Conservation (phyloP, 2,329 filamentous ascomycete species). For the Madurella fahalii region DNA sequence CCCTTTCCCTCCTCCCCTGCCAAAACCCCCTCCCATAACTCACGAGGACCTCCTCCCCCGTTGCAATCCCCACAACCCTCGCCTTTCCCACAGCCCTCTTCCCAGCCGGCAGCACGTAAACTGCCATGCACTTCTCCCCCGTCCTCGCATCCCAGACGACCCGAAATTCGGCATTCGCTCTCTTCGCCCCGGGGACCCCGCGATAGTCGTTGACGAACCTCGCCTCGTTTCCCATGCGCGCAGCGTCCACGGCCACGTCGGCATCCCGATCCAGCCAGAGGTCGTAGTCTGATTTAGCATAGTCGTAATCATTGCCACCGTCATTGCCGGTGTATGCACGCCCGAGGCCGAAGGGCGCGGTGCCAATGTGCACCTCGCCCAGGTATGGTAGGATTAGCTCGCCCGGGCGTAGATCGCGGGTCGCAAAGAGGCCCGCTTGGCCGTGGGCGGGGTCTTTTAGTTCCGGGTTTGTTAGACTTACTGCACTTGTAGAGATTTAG, state of each 20-base stretch:
- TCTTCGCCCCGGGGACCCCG: constrained; percentile 43
- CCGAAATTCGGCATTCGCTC: constrained; percentile 56
- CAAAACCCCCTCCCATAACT: constrained; percentile 68
- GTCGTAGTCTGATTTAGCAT: constrained; percentile 58
- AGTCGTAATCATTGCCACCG: constrained; percentile 17
- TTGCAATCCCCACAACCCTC: constrained; percentile 41
- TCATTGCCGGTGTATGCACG: background rate
- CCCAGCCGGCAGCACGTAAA: constrained; percentile 50
- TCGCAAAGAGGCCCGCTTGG: constrained; percentile 59
- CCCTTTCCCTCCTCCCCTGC: constrained; percentile 45
- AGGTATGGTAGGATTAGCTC: constrained; percentile 59
- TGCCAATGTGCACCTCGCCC: constrained; percentile 51
- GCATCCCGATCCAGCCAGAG: constrained; percentile 57
- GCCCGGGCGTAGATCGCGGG: constrained; percentile 49
- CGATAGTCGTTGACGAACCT: constrained; percentile 65
- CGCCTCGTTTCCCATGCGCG: constrained; percentile 56
- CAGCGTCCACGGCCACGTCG: constrained; percentile 58
- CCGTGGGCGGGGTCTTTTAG: constrained; percentile 49
- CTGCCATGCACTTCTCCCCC: constrained; percentile 52
- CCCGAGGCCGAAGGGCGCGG: constrained; percentile 15
- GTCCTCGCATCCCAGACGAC: constrained; percentile 53
- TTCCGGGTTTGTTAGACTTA: background rate
- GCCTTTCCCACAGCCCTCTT: constrained; percentile 34
- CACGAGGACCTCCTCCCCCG: constrained; percentile 61
- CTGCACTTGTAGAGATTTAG: background rate